Evolutionary conservation across 805 yeast genomes (phyloP).

Genomic region (Nakazawaea ambrosiae): DNA sequence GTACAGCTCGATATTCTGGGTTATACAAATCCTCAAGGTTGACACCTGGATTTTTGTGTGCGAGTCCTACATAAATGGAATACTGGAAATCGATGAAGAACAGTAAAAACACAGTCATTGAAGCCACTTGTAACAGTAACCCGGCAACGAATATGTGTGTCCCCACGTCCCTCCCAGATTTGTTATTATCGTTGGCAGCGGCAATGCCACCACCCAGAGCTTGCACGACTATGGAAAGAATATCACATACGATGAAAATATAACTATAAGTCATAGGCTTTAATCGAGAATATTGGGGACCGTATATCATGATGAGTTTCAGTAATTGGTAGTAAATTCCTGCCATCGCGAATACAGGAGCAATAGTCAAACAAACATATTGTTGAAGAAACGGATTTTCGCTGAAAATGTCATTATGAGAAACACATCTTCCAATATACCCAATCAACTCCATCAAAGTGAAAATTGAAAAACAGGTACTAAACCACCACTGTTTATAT

Average conservation of each 20-base stretch:
- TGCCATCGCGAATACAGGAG: slow-evolving; percentile 81
- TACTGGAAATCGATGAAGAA: slow-evolving; percentile 42
- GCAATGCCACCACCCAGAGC: slow-evolving; percentile 76
- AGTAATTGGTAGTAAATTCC: slow-evolving; percentile 72
- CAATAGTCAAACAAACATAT: slow-evolving; percentile 62
- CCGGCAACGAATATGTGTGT: slow-evolving; percentile 73
- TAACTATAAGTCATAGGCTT: slow-evolving; percentile 57
- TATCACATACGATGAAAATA: slow-evolving; percentile 60
- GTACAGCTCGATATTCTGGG: slow-evolving; percentile 26
- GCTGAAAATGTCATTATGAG: slow-evolving; percentile 28
- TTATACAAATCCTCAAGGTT: slow-evolving; percentile 25
- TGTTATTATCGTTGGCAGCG: slow-evolving; percentile 28
- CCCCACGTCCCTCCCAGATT: slow-evolving; percentile 31
- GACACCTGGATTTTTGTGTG: slow-evolving; percentile 19
- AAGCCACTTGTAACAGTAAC: slow-evolving; percentile 64
- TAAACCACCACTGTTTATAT: slow-evolving; percentile 61
- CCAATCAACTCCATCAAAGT: slow-evolving; percentile 59
- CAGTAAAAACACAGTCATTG: slow-evolving; percentile 54
- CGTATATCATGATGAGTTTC: slow-evolving; percentile 57
- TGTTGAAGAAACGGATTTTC: slow-evolving; percentile 50
- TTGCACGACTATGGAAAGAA: slow-evolving; percentile 58
- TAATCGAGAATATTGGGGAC: slow-evolving; percentile 41
- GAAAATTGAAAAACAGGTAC: slow-evolving; percentile 48
- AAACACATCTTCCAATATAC: slow-evolving; percentile 51
- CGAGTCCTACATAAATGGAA: slow-evolving; percentile 25